phyloP scores from a whole-genome alignment of 164 flowering plant genomes.

The Dillenia suffruticosa region DNA sequence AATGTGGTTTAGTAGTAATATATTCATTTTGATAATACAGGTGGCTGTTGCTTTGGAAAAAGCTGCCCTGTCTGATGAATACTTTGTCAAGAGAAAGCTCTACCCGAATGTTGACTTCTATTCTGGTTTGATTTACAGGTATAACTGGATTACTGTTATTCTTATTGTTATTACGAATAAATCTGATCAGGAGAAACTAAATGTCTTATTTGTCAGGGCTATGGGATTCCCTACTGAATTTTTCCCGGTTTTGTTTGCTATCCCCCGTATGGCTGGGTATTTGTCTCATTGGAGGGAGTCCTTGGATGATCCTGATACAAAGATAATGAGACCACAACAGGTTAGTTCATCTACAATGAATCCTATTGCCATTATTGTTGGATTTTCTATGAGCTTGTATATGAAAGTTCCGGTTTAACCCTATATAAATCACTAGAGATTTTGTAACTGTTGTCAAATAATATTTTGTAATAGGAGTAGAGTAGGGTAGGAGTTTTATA shows the following conservation, averaged over 20 bases:
- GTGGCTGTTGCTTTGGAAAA: constrained; percentile 98
- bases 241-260: constrained; percentile 92
- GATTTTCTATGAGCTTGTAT: no score
- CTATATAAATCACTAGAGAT: no score
- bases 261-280: constrained; percentile 99
- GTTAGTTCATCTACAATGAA: constrained; percentile 24
- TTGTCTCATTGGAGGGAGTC: constrained; percentile 96
- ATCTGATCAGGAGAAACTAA: neutral
- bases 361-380: no score
- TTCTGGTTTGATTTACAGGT: constrained; percentile 98
- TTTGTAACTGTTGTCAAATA: no score
- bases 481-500: no score
- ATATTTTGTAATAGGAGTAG: no score
- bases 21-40: constrained; percentile 27
- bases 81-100: constrained; percentile 87
- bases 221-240: constrained; percentile 98
- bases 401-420: no score
- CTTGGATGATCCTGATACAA: constrained; percentile 97
- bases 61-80: constrained; percentile 95
- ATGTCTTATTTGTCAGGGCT: constrained; percentile 52
- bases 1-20: neutral
- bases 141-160: neutral
- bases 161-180: neutral
- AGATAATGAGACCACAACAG: constrained; percentile 97
- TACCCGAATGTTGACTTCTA: constrained; percentile 99